Conservation (phyloP, 805 yeast genomes). For the Zygosaccharomyces kombuchaensis region DNA sequence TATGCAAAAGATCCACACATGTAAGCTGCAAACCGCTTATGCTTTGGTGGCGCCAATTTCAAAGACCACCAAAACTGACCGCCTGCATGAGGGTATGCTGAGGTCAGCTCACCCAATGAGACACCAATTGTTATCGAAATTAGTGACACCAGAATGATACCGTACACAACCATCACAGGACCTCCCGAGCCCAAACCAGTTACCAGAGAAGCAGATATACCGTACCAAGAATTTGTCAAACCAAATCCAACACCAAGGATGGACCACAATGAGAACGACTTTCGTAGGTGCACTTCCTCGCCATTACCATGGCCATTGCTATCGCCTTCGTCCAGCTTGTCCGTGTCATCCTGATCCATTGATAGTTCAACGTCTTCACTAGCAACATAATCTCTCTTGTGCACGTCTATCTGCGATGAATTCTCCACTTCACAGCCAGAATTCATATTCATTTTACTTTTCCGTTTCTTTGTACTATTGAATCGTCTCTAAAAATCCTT, state of each 20-base stretch:
- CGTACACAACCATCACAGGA: slow-evolving; percentile 55
- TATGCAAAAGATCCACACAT: slow-evolving; percentile 62
- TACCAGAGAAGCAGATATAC: slow-evolving; percentile 55
- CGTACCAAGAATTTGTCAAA: slow-evolving; percentile 60
- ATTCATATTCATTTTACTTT: neutral
- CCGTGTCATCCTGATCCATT: slow-evolving; percentile 1
- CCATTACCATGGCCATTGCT: slow-evolving; percentile 1
- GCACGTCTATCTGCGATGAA: slow-evolving; percentile 7
- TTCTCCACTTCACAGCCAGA: neutral
- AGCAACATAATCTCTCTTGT: slow-evolving; percentile 9
- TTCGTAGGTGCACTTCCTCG: slow-evolving; percentile 34
- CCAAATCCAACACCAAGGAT: slow-evolving; percentile 60
- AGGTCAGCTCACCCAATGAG: slow-evolving; percentile 50
- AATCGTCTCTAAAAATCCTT: neutral
- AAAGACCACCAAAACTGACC: slow-evolving; percentile 62
- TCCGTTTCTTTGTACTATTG: no score
- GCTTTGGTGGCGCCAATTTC: slow-evolving; percentile 47
- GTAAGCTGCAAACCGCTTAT: slow-evolving; percentile 46
- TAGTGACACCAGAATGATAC: slow-evolving; percentile 50
- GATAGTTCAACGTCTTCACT: slow-evolving; percentile 1
- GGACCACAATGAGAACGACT: slow-evolving; percentile 46
- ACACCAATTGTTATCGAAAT: slow-evolving; percentile 48
- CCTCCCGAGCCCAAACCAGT: slow-evolving; percentile 59
- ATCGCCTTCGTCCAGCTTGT: slow-evolving; percentile 1
- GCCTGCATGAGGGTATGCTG: slow-evolving; percentile 60